A percentile compares a stretch with the other conserved stretches of the same genome.
Evolutionary conservation across 257 asterid species (phyloP).

Genomic region (Pogostemon cablin): DNA sequence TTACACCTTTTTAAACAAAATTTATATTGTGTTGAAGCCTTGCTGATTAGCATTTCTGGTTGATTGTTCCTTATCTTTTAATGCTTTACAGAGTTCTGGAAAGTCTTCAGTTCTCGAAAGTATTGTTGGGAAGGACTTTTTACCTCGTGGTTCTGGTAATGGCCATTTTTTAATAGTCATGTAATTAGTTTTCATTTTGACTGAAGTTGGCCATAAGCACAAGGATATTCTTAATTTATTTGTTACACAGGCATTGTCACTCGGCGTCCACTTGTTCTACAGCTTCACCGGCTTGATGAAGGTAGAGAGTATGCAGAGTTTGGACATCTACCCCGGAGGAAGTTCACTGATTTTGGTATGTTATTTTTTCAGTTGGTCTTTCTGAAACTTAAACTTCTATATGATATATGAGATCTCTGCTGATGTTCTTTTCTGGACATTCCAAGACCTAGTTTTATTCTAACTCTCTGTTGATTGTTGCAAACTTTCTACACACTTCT

Average conservation of each 20-base stretch:
- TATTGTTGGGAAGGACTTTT: conserved; percentile 92
- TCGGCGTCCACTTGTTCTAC: conserved; percentile 95
- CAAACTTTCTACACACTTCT: background rate
- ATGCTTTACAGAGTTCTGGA: conserved; percentile 80
- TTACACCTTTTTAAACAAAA: background rate
- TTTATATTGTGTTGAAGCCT: conserved; percentile 1
- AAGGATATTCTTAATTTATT: conserved; percentile 21
- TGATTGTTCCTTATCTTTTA: conserved; percentile 25
- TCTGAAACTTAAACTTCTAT: background rate
- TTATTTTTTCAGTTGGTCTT: conserved; percentile 5
- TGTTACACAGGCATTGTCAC: conserved; percentile 82
- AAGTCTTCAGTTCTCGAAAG: conserved; percentile 99
- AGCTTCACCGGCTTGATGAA: conserved; percentile 86
- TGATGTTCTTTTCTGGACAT: conserved; percentile 12
- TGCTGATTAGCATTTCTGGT: conserved; percentile 19
- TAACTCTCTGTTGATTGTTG: conserved; percentile 12
- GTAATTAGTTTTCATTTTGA: background rate
- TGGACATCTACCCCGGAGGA: conserved; percentile 88
- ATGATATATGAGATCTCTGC: background rate
- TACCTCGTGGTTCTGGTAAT: conserved; percentile 99
- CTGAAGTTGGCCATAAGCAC: conserved; percentile 1
- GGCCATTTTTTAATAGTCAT: conserved; percentile 12
- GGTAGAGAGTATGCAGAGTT: conserved; percentile 98
- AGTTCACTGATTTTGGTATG: conserved; percentile 89
- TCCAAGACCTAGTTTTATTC: background rate